Base-by-base conservation (phyloP, 805 yeast species). In the Peterozyma toletana region DNA sequence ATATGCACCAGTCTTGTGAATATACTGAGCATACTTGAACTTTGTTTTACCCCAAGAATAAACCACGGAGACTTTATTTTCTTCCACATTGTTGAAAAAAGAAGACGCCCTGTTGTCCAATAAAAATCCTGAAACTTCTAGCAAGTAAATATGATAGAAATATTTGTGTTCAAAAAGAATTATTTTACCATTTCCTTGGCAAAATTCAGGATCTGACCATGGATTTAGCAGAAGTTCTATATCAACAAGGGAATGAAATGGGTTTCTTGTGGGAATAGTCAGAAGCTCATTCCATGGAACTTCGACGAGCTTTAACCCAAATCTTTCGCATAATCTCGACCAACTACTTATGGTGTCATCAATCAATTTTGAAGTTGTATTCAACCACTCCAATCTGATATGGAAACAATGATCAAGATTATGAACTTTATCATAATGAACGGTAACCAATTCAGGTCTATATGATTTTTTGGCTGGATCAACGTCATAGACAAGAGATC, bases 331-430 rank as follows among this genome's bases (percentile, higher is more conserved):
- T 39, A 83, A 68, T 44, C 96, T 73, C 0, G 88, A 77, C 86
- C 97, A 84, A 39, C 78, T 73, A 37, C 72, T 78, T 37, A 89
- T 70, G 11, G 85, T 68, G 50, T 89, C 95, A 46, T 89, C 96
- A 40, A 87, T 78, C 30, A 86, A 66, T 56, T 85, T 86, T 2
- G 95, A 84, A 0, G 98, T 88, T 0, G 96, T 80, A 48, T 85
- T 87, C 30, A 91, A 65, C 99, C 99, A 93, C 58, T 93, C 97
- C 11, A 91, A 60, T 39, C 96, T 70, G 30, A 93, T 74, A 56
- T 91, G 98, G 66, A 82, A 93, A 57, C 97, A 90, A 54, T 90
- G 96, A 51, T 86, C 91, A 0, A 97, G 96, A 56, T 90, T 91
- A 59, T 89, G 96, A 3, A 90, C 90, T 37, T 82, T 73, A 58